phyloP scores from a whole-genome alignment of 495 filamentous ascomycete genomes.

The Hypomontagnella monticulosa region DNA sequence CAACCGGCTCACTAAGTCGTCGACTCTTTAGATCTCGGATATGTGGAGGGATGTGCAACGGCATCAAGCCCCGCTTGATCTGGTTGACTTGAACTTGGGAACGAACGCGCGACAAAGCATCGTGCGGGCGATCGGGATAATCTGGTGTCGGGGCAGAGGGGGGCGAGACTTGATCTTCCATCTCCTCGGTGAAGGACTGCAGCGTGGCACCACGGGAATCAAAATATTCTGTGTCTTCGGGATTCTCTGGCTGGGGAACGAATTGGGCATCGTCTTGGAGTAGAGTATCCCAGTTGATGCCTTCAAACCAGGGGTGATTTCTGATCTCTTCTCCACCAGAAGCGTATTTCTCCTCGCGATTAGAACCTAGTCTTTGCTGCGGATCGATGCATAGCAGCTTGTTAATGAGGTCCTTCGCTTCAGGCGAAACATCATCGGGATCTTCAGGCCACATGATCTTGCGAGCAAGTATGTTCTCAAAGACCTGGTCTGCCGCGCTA shows the following conservation, averaged over 20 bases:
- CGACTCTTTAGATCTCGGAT: constrained; percentile 88
- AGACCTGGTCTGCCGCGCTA: constrained; percentile 88
- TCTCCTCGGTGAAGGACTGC: constrained; percentile 88
- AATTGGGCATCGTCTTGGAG: constrained; percentile 94
- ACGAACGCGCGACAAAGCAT: constrained; percentile 89
- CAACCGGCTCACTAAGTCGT: constrained; percentile 88
- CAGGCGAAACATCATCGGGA: constrained; percentile 76
- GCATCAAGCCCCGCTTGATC: constrained; percentile 88
- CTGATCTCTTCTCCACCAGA: constrained; percentile 91
- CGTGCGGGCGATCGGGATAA: constrained; percentile 87
- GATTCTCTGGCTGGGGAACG: constrained; percentile 90
- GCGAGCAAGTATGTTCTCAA: constrained; percentile 92
- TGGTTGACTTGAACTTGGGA: constrained; percentile 75
- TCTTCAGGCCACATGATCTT: constrained; percentile 88
- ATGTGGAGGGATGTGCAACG: constrained; percentile 93
- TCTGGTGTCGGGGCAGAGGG: constrained; percentile 71
- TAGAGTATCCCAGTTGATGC: constrained; percentile 87
- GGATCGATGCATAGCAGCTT: constrained; percentile 85
- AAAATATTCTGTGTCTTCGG: constrained; percentile 98
- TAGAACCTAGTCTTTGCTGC: constrained; percentile 81
- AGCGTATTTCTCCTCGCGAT: constrained; percentile 77
- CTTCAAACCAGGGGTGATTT: constrained; percentile 86
- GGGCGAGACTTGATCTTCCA: constrained; percentile 88
- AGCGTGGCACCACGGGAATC: constrained; percentile 90
- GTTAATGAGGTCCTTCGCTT: constrained; percentile 94